These are phyloP conservation scores for Aaosphaeria arxii DNA, from an alignment of 2,329 filamentous ascomycete genomes.

Conservation along the genomic window DNA sequence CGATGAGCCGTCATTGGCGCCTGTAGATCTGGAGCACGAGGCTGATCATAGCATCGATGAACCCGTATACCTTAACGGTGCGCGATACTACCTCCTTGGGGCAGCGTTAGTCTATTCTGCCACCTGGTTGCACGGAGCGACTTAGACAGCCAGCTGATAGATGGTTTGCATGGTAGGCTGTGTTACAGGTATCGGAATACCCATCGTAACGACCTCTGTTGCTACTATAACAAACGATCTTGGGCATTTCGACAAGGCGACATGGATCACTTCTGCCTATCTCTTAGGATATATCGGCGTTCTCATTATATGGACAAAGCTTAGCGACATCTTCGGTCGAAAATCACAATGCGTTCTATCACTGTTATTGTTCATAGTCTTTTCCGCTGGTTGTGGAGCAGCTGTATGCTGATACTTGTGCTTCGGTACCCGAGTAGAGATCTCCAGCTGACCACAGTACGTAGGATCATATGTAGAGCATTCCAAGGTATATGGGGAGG, in stretches of 20 bases:
- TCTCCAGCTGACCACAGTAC: background rate
- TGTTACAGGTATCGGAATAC: background rate
- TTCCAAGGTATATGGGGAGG: slow-evolving; percentile 17
- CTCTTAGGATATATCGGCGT: background rate
- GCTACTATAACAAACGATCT: background rate
- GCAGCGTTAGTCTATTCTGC: too few species aligned
- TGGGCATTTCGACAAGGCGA: background rate
- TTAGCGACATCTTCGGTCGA: background rate
- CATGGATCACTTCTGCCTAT: background rate
- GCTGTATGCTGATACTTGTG: background rate
- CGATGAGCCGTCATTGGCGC: too few species aligned
- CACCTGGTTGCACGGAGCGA: too few species aligned
- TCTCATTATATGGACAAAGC: background rate
- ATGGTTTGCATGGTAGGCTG: background rate
- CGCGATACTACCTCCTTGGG: too few species aligned
- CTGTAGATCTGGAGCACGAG: too few species aligned
- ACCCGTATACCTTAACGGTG: too few species aligned
- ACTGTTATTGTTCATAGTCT: background rate
- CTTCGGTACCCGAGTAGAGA: background rate
- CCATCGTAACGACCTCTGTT: background rate
- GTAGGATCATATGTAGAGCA: slow-evolving; percentile 3
- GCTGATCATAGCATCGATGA: too few species aligned
- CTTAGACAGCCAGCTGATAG: too few species aligned
- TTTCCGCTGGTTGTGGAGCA: background rate
- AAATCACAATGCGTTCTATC: background rate